phyloP scores from a whole-genome alignment of 1,284 basidiomycete genomes.

The Cryptococcus maquisensis region DNA sequence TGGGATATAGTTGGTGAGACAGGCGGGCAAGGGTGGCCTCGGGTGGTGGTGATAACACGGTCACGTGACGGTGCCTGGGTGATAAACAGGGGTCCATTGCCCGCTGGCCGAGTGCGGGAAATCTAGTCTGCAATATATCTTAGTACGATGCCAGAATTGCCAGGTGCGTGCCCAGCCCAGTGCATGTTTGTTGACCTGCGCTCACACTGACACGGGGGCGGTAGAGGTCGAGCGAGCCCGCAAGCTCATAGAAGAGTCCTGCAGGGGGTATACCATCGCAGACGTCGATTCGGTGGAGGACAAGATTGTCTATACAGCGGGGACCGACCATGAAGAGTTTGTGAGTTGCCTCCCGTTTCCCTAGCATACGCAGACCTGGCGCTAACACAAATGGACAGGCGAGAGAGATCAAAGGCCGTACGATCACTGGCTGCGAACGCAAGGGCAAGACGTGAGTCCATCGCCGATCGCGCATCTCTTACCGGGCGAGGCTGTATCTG shows the following conservation, averaged over 20 bases:
- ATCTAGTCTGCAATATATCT: background rate
- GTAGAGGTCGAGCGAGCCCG: slow-evolving; percentile 69
- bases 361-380: background rate
- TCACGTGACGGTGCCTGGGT: background rate
- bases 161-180: background rate
- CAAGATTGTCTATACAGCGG: slow-evolving; percentile 63
- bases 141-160: background rate
- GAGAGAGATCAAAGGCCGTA: slow-evolving; percentile 58
- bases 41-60: background rate
- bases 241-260: slow-evolving; percentile 57
- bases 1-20: background rate
- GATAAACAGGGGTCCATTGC: background rate
- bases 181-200: background rate
- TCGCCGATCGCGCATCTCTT: background rate
- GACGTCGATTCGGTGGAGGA: slow-evolving; percentile 63
- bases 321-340: slow-evolving; percentile 59
- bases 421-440: slow-evolving; percentile 59
- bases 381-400: slow-evolving; percentile 51
- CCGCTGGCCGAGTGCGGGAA: background rate
- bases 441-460: slow-evolving; percentile 63
- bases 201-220: background rate
- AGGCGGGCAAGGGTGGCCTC: background rate
- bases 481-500: background rate
- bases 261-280: slow-evolving; percentile 58
- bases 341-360: slow-evolving; percentile 56